phyloP scores from a whole-genome alignment of 108 stramenopile species.

The Schizochytrium sp. region DNA sequence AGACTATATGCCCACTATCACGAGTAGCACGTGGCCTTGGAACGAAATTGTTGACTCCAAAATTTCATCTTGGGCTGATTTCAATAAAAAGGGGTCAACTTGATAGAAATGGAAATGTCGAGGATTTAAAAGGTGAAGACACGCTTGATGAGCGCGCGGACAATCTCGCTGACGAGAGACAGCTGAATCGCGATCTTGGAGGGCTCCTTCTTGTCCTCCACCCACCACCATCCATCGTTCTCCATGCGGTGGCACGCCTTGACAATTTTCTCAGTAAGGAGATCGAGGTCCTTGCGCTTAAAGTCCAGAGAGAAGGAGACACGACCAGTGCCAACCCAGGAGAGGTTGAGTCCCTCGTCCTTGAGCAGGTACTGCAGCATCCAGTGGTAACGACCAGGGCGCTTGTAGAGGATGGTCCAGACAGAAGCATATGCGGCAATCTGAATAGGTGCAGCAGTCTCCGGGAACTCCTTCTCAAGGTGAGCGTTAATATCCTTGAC shows the following conservation, averaged over 20 bases:
- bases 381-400: conserved; percentile 66
- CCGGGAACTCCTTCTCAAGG: conserved; percentile 46
- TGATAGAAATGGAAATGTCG: no score
- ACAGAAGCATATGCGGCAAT: conserved; percentile 62
- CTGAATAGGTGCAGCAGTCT: conserved; percentile 48
- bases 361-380: conserved; percentile 65
- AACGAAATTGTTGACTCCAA: no score
- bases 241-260: conserved; percentile 61
- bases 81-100: no score
- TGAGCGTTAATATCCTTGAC: conserved; percentile 38
- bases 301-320: conserved; percentile 63
- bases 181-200: conserved; percentile 61
- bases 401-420: conserved; percentile 65
- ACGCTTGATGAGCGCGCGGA: conserved; percentile 56
- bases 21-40: no score
- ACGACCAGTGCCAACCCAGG: conserved; percentile 66
- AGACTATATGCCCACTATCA: no score
- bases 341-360: conserved; percentile 52
- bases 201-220: background rate
- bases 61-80: no score
- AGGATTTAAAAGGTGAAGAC: background rate
- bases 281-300: conserved; percentile 26
- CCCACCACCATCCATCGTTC: conserved; percentile 66
- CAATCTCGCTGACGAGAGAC: conserved; percentile 46
- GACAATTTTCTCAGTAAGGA: conserved; percentile 50